Conservation (phyloP, 208 protist species). For the Trypanosoma congolense region DNA sequence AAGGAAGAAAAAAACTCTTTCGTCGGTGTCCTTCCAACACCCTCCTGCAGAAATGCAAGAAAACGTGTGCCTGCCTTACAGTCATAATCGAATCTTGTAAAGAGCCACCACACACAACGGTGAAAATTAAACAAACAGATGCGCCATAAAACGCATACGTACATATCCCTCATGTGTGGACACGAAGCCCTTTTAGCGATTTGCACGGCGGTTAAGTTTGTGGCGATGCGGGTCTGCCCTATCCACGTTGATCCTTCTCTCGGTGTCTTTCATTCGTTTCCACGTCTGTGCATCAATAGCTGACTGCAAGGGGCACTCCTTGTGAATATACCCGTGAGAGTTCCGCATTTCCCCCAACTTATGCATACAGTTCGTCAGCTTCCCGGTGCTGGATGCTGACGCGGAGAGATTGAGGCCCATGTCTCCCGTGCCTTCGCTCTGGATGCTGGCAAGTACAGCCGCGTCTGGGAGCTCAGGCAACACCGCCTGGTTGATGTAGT, state of each 20-base stretch:
- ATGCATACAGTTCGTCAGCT: slow-evolving; percentile 32
- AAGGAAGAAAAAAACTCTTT: no score
- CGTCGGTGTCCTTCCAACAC: no score
- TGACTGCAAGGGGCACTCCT: slow-evolving; percentile 12
- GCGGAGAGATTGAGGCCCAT: slow-evolving; percentile 16
- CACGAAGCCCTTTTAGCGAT: neutral
- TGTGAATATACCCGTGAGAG: slow-evolving; percentile 58
- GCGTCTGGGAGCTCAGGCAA: slow-evolving; percentile 69
- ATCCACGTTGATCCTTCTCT: slow-evolving; percentile 52
- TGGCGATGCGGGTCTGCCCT: slow-evolving; percentile 72
- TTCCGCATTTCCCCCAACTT: slow-evolving; percentile 46
- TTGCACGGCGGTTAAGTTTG: slow-evolving; percentile 34
- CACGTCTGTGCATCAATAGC: slow-evolving; percentile 21
- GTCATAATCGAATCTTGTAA: no score
- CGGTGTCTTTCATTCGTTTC: slow-evolving; percentile 38
- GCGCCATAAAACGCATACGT: neutral
- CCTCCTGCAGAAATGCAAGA: no score
- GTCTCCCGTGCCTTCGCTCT: neutral
- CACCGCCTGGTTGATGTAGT: slow-evolving; percentile 56
- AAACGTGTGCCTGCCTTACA: no score
- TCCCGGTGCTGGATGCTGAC: slow-evolving; percentile 53
- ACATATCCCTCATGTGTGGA: neutral
- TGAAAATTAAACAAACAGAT: no score
- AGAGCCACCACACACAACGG: no score
- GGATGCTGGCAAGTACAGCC: slow-evolving; percentile 2